A percentile compares a stretch with the other conserved stretches of the same genome.
phyloP scores from a whole-genome alignment of 1,139 yeast genomes.

The Chernovozyma aurita region DNA sequence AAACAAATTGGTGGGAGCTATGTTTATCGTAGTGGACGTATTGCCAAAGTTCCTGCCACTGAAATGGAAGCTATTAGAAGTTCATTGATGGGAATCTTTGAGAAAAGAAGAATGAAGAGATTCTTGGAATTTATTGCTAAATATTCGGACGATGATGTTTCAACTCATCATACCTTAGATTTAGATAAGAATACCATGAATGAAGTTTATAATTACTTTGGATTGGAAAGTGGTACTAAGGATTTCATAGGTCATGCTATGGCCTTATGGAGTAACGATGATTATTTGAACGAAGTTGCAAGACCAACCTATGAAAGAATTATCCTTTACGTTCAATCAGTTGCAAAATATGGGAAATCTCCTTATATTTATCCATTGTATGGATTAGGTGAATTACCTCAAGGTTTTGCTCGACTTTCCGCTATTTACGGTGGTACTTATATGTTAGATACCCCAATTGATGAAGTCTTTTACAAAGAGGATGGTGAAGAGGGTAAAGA shows the following conservation, averaged over 20 bases:
- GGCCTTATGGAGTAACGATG: conserved; percentile 96
- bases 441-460: conserved; percentile 95
- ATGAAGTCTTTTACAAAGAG: conserved; percentile 72
- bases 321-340: conserved; percentile 79
- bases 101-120: conserved; percentile 90
- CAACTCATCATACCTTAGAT: conserved; percentile 84
- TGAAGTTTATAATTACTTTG: conserved; percentile 83
- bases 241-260: conserved; percentile 98
- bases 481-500: conserved; percentile 35
- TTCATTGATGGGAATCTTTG: conserved; percentile 92
- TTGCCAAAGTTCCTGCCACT: conserved; percentile 92
- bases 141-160: conserved; percentile 70
- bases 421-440: conserved; percentile 99
- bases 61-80: conserved; percentile 89
- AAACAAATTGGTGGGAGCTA: conserved; percentile 93
- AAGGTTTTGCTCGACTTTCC: conserved; percentile 94
- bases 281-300: conserved; percentile 83
- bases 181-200: conserved; percentile 89
- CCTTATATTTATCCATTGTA: conserved; percentile 95
- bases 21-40: conserved; percentile 85
- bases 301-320: conserved; percentile 89
- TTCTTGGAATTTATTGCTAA: conserved; percentile 84
- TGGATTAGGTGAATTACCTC: conserved; percentile 97
- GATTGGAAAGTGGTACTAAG: conserved; percentile 88
- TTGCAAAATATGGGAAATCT: conserved; percentile 92